Base-by-base conservation (phyloP, 345 rosid species). In the Salix udensis region DNA sequence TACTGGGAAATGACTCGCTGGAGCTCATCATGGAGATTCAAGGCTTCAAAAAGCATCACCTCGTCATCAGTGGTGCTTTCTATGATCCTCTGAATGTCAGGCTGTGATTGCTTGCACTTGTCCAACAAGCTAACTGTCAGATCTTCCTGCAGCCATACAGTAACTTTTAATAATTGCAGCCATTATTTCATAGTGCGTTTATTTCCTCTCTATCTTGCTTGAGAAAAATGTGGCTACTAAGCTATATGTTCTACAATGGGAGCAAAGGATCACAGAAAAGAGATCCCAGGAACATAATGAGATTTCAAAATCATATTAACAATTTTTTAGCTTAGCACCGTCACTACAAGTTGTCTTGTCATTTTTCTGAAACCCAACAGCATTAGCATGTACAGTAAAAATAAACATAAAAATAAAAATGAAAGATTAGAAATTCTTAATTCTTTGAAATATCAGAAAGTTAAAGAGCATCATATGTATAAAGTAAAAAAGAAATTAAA, bases 61-160 rank as follows among this genome's bases (percentile, higher is more conserved):
- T 93, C 98, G 14, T 91, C 97, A 9, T 90, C 90, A 14, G 80
- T 82, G 48, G 92, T 91, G 86, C 89, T 87, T 78, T 93, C 90
- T 84, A 93, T 86, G 77, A 93, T 85, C 86, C 88, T 84, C 53
- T 91, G 89, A 79, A 93, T 86, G 73, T 84, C 77, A 8, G 92
- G 89, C 69, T 87, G 93, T 0, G 89, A 88, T 68, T 89, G 90
- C 86, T 86, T 93, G 86, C 93, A 91, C 77, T 93, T 90, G 86
- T 89, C 95, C 84, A 91, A 52, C 85, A 93, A 46, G 86, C 91
- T 88, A 71, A 80, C 83, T 23, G 84, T 85, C 65, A 93, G 78
- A 66, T 93, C 98, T 31, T 90, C 96, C 93, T 93, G 85, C 75
- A 83, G 61, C 75, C 83, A 83, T 48, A 30, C 34, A 31, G 48